These are phyloP conservation scores for Chamaecyparis obtusa DNA, from an alignment of 75 land plant genomes.

Conservation along the genomic window DNA sequence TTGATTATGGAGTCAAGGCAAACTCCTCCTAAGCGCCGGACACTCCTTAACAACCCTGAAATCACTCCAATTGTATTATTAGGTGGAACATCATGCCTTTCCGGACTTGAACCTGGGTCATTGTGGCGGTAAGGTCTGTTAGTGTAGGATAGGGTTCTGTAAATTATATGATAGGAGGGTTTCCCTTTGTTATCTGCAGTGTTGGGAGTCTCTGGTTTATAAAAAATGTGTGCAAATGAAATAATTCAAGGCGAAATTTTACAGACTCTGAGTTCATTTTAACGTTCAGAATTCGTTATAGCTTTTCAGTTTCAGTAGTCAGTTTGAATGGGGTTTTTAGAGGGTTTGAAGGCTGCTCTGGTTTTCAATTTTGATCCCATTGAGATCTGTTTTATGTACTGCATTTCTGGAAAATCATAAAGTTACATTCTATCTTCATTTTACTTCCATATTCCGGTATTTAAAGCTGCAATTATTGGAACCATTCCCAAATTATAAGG, in stretches of 20 bases:
- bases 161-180: not conserved
- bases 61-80: not conserved
- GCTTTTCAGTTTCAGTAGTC: not conserved
- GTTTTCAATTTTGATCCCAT: not conserved
- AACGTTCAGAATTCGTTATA: not conserved
- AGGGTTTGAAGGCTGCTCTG: not conserved
- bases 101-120: not conserved
- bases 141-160: not conserved
- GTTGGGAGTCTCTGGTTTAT: not conserved
- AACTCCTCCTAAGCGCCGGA: not conserved
- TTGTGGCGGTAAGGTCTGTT: not conserved
- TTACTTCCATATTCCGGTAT: not conserved
- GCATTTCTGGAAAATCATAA: conserved; percentile 1
- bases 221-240: not conserved
- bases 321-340: not conserved
- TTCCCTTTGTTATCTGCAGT: not conserved
- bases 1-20: not conserved
- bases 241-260: not conserved
- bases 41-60: not conserved
- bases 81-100: not conserved
- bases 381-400: not conserved
- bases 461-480: not conserved
- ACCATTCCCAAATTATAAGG: not conserved
- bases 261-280: not conserved
- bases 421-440: not conserved